A percentile compares a stretch with the other conserved stretches of the same genome.
Evolutionary conservation across 805 yeast species (phyloP).

Genomic region (Wickerhamiella cacticola): DNA sequence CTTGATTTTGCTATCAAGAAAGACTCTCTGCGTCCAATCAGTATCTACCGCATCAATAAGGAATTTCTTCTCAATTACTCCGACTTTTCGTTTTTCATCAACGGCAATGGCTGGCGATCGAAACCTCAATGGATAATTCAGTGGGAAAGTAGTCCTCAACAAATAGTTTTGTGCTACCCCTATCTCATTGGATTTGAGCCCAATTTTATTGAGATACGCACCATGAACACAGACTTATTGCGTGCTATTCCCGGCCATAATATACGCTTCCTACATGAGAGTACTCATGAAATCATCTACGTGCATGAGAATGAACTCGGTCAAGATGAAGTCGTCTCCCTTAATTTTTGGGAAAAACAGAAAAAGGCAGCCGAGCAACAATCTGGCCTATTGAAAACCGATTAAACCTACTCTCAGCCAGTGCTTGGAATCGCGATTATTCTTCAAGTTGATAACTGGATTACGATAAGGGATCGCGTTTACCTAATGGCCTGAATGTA

Average conservation of each 20-base stretch:
- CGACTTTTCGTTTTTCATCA: conserved; percentile 89
- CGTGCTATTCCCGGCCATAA: conserved; percentile 89
- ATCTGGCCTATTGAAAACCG: too few species aligned
- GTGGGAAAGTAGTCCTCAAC: conserved; percentile 95
- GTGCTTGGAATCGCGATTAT: too few species aligned
- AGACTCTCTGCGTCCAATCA: conserved; percentile 77
- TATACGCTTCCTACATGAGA: conserved; percentile 75
- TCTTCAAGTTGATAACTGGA: too few species aligned
- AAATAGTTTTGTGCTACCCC: conserved; percentile 89
- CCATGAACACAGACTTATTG: conserved; percentile 72
- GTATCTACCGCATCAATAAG: conserved; percentile 78
- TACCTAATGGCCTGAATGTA: not conserved
- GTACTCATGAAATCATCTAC: conserved; percentile 85
- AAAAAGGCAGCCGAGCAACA: not conserved
- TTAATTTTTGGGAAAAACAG: conserved; percentile 25
- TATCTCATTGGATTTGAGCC: conserved; percentile 83
- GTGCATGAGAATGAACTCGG: conserved; percentile 88
- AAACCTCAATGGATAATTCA: conserved; percentile 85
- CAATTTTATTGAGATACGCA: conserved; percentile 81
- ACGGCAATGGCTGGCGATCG: conserved; percentile 92
- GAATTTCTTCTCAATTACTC: conserved; percentile 82
- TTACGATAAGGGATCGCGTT: too few species aligned
- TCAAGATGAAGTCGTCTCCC: conserved; percentile 78
- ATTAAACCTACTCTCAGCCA: too few species aligned
- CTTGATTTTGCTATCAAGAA: conserved; percentile 81